These are phyloP conservation scores for Malassezia globosa DNA, from an alignment of 1,284 basidiomycete genomes.

Conservation along the genomic window DNA sequence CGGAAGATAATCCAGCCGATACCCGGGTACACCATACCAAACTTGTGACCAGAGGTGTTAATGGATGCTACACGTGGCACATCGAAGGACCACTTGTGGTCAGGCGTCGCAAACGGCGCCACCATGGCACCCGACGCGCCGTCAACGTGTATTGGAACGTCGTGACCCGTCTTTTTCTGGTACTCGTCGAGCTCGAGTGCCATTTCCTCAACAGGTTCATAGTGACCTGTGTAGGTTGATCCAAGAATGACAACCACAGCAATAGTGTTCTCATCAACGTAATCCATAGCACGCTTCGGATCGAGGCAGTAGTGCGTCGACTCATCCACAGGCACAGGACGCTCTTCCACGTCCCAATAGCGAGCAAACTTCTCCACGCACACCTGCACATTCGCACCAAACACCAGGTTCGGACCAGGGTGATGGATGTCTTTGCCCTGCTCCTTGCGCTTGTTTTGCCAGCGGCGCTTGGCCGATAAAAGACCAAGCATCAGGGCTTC, in stretches of 20 bases:
- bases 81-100: constrained; percentile 62
- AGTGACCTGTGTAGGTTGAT: constrained; percentile 79
- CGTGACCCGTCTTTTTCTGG: constrained; percentile 62
- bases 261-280: constrained; percentile 72
- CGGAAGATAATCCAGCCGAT: constrained; percentile 46
- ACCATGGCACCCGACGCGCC: constrained; percentile 47
- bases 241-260: constrained; percentile 54
- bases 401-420: constrained; percentile 59
- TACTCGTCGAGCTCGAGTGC: constrained; percentile 72
- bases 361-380: constrained; percentile 56
- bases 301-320: constrained; percentile 59
- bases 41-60: constrained; percentile 64
- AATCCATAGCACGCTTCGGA: constrained; percentile 71
- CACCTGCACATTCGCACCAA: constrained; percentile 68
- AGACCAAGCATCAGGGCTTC: constrained; percentile 82
- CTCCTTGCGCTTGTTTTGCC: constrained; percentile 78
- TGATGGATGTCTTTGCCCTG: constrained; percentile 53
- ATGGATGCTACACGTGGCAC: constrained; percentile 67
- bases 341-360: constrained; percentile 72
- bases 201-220: constrained; percentile 83
- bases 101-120: constrained; percentile 67
- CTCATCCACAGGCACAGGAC: constrained; percentile 35
- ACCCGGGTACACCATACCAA: constrained; percentile 73
- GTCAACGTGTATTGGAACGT: constrained; percentile 56
- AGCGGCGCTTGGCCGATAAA: constrained; percentile 83